These are phyloP conservation scores for Heliamphora pulchella DNA, from an alignment of 179 eudicot species.

Conservation along the genomic window DNA sequence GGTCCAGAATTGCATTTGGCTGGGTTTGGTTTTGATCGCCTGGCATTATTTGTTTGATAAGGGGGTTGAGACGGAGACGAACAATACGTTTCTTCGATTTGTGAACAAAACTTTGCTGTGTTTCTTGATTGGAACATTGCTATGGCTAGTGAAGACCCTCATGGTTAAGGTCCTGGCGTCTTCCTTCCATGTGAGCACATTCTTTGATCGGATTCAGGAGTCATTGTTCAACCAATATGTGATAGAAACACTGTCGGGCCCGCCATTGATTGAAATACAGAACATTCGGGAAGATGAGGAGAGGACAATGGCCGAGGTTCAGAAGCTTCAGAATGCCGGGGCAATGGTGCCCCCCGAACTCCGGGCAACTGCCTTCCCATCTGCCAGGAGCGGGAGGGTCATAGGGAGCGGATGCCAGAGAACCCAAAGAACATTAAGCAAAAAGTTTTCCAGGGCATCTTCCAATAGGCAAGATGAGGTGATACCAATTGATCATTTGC, in stretches of 20 bases:
- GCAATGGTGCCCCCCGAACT: slow-evolving; percentile 45
- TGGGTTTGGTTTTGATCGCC: slow-evolving; percentile 54
- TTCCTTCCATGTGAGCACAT: slow-evolving; percentile 13
- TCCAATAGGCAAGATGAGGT: slow-evolving; percentile 36
- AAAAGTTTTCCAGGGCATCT: slow-evolving; percentile 23
- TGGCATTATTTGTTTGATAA: slow-evolving; percentile 62
- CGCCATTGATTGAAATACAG: slow-evolving; percentile 27
- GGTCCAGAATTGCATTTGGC: slow-evolving; percentile 73
- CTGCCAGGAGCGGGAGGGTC: not conserved
- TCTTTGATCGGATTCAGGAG: slow-evolving; percentile 61
- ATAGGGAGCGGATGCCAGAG: not conserved
- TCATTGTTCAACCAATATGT: slow-evolving; percentile 68
- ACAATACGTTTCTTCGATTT: slow-evolving; percentile 27
- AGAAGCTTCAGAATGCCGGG: slow-evolving; percentile 54
- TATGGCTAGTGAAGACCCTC: slow-evolving; percentile 65
- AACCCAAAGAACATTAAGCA: slow-evolving; percentile 23
- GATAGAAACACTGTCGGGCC: slow-evolving; percentile 43
- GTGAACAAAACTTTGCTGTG: slow-evolving; percentile 47
- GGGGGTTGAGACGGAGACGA: slow-evolving; percentile 24
- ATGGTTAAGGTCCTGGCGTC: slow-evolving; percentile 50
- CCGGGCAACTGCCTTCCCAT: slow-evolving; percentile 13
- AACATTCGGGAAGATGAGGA: slow-evolving; percentile 43
- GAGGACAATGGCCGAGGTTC: slow-evolving; percentile 35
- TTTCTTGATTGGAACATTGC: slow-evolving; percentile 36
- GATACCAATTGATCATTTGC: slow-evolving; percentile 54